Evolutionary conservation across 305 asterid genomes (phyloP).

Genomic region (Solanum hybrid): DNA sequence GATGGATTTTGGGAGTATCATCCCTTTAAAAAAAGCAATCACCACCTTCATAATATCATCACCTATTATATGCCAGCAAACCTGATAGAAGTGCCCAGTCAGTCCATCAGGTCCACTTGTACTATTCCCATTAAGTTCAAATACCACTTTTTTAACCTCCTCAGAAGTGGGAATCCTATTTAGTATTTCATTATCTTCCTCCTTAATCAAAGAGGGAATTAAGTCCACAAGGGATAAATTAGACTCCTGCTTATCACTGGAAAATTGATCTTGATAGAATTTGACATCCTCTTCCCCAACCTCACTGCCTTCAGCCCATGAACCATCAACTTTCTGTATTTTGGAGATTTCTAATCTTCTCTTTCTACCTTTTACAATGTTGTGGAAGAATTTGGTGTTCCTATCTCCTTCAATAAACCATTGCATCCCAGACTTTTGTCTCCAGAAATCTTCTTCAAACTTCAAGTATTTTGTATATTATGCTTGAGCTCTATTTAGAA

Average conservation of each 20-base stretch:
- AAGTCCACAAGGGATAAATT: too few relatives aligned
- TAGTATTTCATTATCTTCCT: not conserved
- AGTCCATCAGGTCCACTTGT: not conserved
- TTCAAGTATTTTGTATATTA: not conserved
- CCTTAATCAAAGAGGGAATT: not conserved
- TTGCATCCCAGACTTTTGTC: not conserved
- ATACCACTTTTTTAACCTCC: not conserved
- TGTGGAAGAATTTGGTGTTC: not conserved
- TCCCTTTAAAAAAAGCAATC: not conserved
- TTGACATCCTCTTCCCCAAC: not conserved
- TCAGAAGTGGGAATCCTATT: not conserved
- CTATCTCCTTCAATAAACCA: not conserved
- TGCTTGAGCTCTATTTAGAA: not conserved
- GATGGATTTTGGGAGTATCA: not conserved
- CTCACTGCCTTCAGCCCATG: not conserved
- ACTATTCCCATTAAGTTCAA: not conserved
- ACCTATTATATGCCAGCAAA: not conserved
- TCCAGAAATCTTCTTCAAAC: not conserved
- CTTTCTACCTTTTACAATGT: not conserved
- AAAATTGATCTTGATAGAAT: not conserved
- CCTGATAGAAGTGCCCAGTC: not conserved
- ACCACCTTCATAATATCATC: not conserved
- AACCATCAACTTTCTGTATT: not conserved
- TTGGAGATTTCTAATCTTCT: not conserved
- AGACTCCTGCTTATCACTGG: not conserved